Evolutionary conservation across 139 green algal species (phyloP), one percentile per base, ranked within the genome.

Genomic region (Choricystis sp.): DNA sequence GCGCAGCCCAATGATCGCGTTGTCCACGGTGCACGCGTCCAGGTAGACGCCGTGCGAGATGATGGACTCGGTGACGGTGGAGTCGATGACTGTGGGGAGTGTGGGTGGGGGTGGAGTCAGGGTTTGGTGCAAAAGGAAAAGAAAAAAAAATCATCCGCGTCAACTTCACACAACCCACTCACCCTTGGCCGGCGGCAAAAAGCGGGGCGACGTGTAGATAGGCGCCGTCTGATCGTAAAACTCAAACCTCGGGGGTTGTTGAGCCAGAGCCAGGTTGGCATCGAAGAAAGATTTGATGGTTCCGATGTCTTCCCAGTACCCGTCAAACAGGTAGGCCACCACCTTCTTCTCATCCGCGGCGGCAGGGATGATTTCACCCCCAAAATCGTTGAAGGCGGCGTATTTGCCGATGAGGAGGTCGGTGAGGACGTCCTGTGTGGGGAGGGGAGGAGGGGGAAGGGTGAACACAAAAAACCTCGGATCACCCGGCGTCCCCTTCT

Each of bases 251-350:
- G 89, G 79, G 26, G 83, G 80, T 73, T 95, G 80, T 52, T 83
- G 67, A 14, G 88, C 86, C 22, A 99, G 86, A 30, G 87, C 88
- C 27, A 99, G 79, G 85, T 99, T 99, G 70, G 94, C 90, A 26
- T 99, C 89, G 70, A 97, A 99, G 84, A 99, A 99, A 49, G 74
- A 88, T 76, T 94, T 89, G 70, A 99, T 98, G 67, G 94, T 99
- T 31, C 94, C 94, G 65, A 99, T 99, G 81, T 96, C 88, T 77
- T 96, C 87, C 93, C 94, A 98, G 87, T 98, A 99, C 69, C 84
- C 93, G 66, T 96, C 88, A 84, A 98, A 98, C 31, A 96, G 84
- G 85, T 96, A 97, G 19, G 91, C 91, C 68, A 76, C 61, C 29
- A 90, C 86, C 31, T 89, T 82, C 68, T 64, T 20, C 60, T 64